phyloP scores from a whole-genome alignment of 495 filamentous ascomycete genomes.

The Penicillium goetzii region DNA sequence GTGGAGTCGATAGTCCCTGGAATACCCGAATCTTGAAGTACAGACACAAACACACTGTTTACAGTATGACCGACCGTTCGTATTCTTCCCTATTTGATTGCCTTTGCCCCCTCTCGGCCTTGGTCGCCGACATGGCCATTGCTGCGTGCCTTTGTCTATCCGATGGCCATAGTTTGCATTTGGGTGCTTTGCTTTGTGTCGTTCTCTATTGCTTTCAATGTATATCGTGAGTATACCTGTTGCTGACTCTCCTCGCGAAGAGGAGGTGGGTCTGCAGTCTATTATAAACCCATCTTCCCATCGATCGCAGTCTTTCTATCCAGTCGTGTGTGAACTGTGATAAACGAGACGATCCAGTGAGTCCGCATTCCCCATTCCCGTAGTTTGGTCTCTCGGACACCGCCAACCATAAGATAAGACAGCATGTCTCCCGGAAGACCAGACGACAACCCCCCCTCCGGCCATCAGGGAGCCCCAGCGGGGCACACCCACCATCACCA shows the following conservation, averaged over 20 bases:
- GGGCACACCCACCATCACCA: neutral
- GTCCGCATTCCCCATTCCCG: neutral
- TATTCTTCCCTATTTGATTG: neutral
- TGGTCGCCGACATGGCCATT: neutral
- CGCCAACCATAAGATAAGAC: neutral
- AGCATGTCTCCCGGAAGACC: constrained; percentile 1
- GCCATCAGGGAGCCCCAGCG: neutral
- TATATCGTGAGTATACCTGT: neutral
- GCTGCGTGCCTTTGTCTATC: neutral
- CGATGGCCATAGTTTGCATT: neutral
- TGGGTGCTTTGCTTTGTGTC: too few relatives aligned
- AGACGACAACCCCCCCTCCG: neutral
- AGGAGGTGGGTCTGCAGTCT: neutral
- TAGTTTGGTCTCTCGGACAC: neutral
- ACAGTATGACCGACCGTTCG: constrained; percentile 1
- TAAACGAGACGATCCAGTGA: neutral
- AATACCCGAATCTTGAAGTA: neutral
- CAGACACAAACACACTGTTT: neutral
- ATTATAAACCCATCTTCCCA: neutral
- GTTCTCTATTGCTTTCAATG: neutral
- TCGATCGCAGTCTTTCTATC: neutral
- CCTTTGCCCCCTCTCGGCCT: neutral
- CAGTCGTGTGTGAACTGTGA: neutral
- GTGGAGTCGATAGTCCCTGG: neutral
- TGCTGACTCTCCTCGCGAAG: neutral